Base-by-base conservation (phyloP, 352 stramenopile species). In the Hyphochytrium catenoides region DNA sequence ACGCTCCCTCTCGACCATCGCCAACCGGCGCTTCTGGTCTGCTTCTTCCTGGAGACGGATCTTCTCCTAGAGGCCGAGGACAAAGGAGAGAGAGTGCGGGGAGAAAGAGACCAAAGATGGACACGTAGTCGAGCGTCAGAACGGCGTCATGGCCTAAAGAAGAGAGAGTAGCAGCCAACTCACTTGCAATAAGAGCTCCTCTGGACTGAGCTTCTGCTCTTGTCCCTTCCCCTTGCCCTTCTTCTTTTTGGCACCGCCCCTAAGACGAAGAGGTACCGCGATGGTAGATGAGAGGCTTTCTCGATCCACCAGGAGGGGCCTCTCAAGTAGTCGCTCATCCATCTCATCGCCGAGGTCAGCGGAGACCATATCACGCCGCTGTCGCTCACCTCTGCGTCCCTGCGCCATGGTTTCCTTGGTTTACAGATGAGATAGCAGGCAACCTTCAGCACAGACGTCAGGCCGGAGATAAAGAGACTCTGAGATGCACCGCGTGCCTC, bases 121-220 rank as follows among this genome's bases (percentile, higher is more conserved):
- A n/a, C 52, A 76, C 50, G 47, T 73, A 76, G 48, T 79, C 65
- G 51, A 63, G 73, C 66, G 76, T 79, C 48, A 61, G 55, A 79
- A 71, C 16, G 63, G 61, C 8, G 58, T 62, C 30, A 79, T 76
- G 18, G 62, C 73, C 17, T 79, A n/a, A n/a, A n/a, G n/a, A n/a
- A n/a, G n/a, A n/a, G n/a, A n/a, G n/a, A n/a, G n/a, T n/a, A n/a
- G n/a, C n/a, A n/a, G n/a, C n/a, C n/a, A n/a, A n/a, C n/a, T n/a
- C n/a, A n/a, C 66, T 30, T 73, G 60, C 34, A 79, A 52, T 31
- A 61, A 51, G 31, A 51, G 45, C 36, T 79, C 66, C 26, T 79
- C 66, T 20, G 76, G 63, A 7, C 60, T 74, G 33, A 51, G 43
- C 34, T 69, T 48, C 7, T 44, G 40, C 31, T 53, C 50, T 1